Evolutionary conservation across 495 filamentous ascomycete genomes (phyloP), one percentile per base, ranked within the genome.

Genomic region (Hypoxylon crocopeplum): DNA sequence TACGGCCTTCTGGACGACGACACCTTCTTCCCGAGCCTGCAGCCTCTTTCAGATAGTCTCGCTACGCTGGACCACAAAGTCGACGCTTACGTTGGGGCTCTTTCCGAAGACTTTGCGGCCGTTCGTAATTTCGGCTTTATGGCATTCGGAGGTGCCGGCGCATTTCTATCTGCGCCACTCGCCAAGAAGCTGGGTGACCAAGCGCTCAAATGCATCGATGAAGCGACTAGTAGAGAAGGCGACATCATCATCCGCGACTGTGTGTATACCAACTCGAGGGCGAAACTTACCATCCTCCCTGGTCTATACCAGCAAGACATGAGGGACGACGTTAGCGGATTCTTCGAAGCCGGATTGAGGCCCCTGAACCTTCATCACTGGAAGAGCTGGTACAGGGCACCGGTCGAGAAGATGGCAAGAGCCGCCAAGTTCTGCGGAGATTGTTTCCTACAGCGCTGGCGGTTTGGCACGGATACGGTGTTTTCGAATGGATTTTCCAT

Each of bases 1-100:
- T 74, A 87, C 34, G 80, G 77, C 57, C 77, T 90, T 47, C 77
- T 88, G 32, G 86, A 90, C 64, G 87, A 91, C 70, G 88, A 91
- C 69, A 90, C 88, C 16, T 90, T 89, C 74, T 86, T 89, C 69
- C 79, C 86, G 3, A 84, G 84, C 10, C 75, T 90, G 3, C 76
- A 77, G 20, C 71, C 86, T 1, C 75, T 90, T 51, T 76, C 79
- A 47, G 70, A 80, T 2, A 59, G 66, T n/a, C 70, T 79, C 6
- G 48, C 41, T 12, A 48, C 36, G 1, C 79, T 85, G 62, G 78
- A 88, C 62, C 72, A 80, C 54, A 70, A 59, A 27, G 72, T 75
- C 52, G 79, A 81, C 29, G 60, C 77, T 48, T 87, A 87, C 68
- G 78, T 90, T 48, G 87, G 85, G 39, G 82, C 82, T 8, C 74